Base-by-base conservation (phyloP, 129 eudicot species). In the Daucus carota region DNA sequence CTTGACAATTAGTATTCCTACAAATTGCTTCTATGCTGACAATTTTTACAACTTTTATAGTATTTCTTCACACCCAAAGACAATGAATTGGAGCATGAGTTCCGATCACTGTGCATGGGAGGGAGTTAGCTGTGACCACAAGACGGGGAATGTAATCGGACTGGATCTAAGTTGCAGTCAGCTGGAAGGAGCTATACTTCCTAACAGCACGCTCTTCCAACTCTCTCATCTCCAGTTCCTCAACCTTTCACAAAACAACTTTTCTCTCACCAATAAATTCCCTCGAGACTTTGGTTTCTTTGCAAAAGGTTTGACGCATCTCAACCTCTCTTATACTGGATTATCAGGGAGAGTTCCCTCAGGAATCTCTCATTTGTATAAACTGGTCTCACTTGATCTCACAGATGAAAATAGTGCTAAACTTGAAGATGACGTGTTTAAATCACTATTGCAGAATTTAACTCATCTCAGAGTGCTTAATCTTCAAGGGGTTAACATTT, bases 261-360 rank as follows among this genome's bases (percentile, higher is more conserved):
- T 78, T 18, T 2, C 20, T 36, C 8, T 1, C 45, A 24, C 57
- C 75, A 34, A 73, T 8, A 14, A 38, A 8, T 28, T 82, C 63
- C 60, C 79, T 32, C 46, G 1, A 42, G 76, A 60, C 43, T 70
- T 81, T 65, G 52, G 63, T 65, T 28, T 59, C 26, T 22, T 70
- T 45, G 69, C 77, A 38, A 74, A 40, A n/a, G 77, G 76, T 69
- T 68, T 81, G 57, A 73, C 83, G 2, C 74, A 47, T 45, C 81
- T 85, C 18, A 46, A 41, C 52, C n/a, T 85, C 67, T 80, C 82
- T 34, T 3, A 1, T 7, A 15, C 17, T 20, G 10, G 40, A 24
- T 72, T 83, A 26, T 15, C 78, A 1, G 67, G 81, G 18, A 63
- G 36, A 26, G 16, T 79, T 41, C 78, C 79, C 15, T 0, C 60